Percentiles rank a stretch among this genome's conserved stretches.
Conservation (phyloP, 768 basidiomycete species). For the Termitomyces sp. region DNA sequence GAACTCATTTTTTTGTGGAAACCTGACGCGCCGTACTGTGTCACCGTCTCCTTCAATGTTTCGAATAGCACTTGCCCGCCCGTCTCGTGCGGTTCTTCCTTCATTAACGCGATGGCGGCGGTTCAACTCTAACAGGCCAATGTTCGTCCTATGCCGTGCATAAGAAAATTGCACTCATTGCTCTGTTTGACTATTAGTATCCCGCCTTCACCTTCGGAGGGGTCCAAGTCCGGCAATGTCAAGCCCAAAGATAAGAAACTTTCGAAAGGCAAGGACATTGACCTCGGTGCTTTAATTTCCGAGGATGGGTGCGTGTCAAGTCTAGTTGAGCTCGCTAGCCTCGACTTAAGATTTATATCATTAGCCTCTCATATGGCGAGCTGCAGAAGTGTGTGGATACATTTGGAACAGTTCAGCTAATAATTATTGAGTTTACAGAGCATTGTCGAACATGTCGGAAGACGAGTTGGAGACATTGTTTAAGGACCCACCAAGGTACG, state of each 20-base stretch:
- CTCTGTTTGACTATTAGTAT: not conserved
- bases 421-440: not conserved
- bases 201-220: not conserved
- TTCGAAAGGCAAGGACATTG: not conserved
- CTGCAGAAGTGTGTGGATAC: constrained; percentile 2
- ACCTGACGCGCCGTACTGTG: constrained; percentile 2
- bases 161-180: not conserved
- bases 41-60: constrained; percentile 8
- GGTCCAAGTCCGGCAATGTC: not conserved
- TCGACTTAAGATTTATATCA: not conserved
- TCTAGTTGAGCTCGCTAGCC: not conserved
- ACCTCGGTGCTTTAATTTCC: not conserved
- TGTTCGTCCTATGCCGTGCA: constrained; percentile 1
- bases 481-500: constrained; percentile 11
- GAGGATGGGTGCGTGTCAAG: constrained; percentile 5
- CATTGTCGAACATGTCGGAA: constrained; percentile 4
- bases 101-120: constrained; percentile 13
- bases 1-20: constrained; percentile 9
- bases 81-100: constrained; percentile 8
- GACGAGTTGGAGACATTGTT: constrained; percentile 8
- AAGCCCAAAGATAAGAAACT: not conserved
- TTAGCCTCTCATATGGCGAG: not conserved
- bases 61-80: constrained; percentile 13
- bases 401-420: not conserved
- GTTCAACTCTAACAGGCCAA: constrained; percentile 2